Evolutionary conservation across 495 filamentous ascomycete genomes (phyloP).

Genomic region (Aspergillus heteromorphus): DNA sequence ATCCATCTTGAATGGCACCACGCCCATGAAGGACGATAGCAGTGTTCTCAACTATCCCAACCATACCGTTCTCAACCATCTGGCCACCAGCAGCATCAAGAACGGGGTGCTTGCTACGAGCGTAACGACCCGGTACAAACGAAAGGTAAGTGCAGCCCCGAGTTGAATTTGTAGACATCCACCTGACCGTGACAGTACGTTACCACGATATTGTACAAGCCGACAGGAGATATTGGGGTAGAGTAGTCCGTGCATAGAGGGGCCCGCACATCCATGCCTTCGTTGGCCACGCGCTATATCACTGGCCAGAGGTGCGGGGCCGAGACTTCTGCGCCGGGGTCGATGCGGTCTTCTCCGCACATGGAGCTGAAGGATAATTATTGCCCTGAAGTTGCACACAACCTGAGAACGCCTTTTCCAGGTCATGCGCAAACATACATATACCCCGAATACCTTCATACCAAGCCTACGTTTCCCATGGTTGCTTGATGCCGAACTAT

Average conservation of each 20-base stretch:
- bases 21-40: conserved; percentile 92
- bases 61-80: conserved; percentile 92
- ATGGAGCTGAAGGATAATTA: background rate
- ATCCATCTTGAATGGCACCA: conserved; percentile 86
- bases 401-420: background rate
- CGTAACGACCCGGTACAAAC: conserved; percentile 92
- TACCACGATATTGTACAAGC: conserved; percentile 96
- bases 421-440: background rate
- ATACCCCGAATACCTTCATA: background rate
- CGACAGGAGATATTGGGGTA: conserved; percentile 49
- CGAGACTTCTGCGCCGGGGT: background rate
- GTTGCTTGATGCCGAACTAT: background rate
- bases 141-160: conserved; percentile 60
- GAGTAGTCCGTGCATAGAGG: conserved; percentile 19
- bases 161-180: background rate
- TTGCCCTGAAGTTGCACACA: background rate
- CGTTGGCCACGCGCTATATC: background rate
- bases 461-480: background rate
- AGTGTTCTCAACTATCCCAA: conserved; percentile 95
- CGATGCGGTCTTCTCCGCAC: background rate
- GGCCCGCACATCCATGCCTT: background rate
- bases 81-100: conserved; percentile 98
- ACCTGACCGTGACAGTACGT: conserved; percentile 63
- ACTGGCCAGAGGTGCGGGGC: background rate
- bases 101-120: conserved; percentile 93